phyloP scores from a whole-genome alignment of 768 basidiomycete species.

The Tricholoma furcatifolium region DNA sequence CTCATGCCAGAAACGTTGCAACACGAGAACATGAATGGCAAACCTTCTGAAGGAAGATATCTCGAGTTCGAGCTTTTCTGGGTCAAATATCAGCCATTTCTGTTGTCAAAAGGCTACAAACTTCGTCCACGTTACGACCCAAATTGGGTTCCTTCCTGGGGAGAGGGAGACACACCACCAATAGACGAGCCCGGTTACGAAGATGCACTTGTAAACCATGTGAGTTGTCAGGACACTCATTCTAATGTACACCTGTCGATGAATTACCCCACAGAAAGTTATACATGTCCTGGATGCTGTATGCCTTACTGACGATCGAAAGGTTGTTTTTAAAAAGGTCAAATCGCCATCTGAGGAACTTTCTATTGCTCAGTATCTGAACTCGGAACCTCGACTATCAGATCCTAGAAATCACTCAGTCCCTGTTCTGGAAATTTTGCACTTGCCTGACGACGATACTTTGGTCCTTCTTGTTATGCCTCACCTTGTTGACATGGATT shows the following conservation, averaged over 20 bases:
- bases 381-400: background rate
- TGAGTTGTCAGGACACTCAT: too few species aligned
- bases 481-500: constrained; percentile 3
- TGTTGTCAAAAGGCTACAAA: background rate
- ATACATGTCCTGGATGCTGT: constrained; percentile 1
- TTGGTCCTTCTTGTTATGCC: constrained; percentile 14
- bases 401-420: constrained; percentile 12
- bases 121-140: background rate
- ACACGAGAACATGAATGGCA: too few species aligned
- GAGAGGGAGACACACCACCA: too few species aligned
- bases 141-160: background rate
- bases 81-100: background rate
- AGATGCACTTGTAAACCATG: background rate
- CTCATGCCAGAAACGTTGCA: too few species aligned
- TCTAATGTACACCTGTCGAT: too few species aligned
- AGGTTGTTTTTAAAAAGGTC: constrained; percentile 6
- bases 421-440: constrained; percentile 3
- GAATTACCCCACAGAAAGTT: too few species aligned
- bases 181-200: too few species aligned
- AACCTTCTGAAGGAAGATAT: too few species aligned
- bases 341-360: constrained; percentile 1
- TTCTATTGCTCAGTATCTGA: background rate
- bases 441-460: constrained; percentile 2
- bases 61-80: background rate
- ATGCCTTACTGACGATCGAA: background rate